Percentiles rank a stretch among this genome's conserved stretches.
Evolutionary conservation across 345 rosid genomes (phyloP).

Genomic region (Hirschfeldia incana): DNA sequence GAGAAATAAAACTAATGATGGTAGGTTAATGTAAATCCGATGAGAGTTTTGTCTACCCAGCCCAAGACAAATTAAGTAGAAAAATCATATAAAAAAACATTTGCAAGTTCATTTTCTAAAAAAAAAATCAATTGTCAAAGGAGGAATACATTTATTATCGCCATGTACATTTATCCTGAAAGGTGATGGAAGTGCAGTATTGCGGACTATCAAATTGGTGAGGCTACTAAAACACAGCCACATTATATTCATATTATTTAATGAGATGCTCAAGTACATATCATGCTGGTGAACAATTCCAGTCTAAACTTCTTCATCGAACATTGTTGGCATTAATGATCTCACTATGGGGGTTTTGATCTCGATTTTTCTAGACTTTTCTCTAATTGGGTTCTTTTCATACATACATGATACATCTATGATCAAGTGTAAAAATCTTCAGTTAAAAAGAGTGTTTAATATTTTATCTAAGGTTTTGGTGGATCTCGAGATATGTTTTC

Average conservation of each 20-base stretch:
- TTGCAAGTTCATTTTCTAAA: too few relatives aligned
- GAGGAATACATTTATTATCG: neutral
- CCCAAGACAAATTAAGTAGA: too few relatives aligned
- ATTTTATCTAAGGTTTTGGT: neutral
- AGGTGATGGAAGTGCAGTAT: conserved; percentile 5
- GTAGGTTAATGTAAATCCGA: too few relatives aligned
- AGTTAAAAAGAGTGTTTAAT: too few relatives aligned
- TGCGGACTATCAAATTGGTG: neutral
- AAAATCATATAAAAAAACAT: neutral
- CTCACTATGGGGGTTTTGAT: neutral
- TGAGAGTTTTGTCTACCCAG: too few relatives aligned
- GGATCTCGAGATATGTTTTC: conserved; percentile 21
- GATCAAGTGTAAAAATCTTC: neutral
- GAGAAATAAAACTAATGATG: too few relatives aligned
- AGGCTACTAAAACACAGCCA: conserved; percentile 5
- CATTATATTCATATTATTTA: conserved; percentile 15
- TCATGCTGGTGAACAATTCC: neutral
- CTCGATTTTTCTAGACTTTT: neutral
- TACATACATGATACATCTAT: neutral
- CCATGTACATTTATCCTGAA: conserved; percentile 11
- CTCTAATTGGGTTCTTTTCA: neutral
- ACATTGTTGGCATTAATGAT: conserved; percentile 23
- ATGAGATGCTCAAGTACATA: conserved; percentile 4
- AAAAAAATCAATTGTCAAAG: neutral
- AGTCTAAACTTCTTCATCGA: conserved; percentile 19